Conservation (phyloP, 202 grass and related monocot genomes). For the Brachypodium distachyon region DNA sequence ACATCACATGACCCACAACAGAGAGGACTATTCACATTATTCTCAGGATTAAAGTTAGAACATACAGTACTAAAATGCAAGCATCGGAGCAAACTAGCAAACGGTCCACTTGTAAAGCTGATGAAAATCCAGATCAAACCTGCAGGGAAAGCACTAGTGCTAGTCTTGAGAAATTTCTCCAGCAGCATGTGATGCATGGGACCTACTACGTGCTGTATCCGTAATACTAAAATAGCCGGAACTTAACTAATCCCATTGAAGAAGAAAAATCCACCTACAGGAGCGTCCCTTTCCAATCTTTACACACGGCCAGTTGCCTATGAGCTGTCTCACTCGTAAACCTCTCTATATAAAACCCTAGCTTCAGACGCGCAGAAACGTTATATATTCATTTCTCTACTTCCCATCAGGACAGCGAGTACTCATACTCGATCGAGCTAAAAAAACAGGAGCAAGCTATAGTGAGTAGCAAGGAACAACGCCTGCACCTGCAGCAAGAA, state of each 20-base stretch:
- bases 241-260: constrained; percentile 38
- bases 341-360: constrained; percentile 29
- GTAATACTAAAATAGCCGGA: constrained; percentile 25
- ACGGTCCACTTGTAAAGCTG: constrained; percentile 14
- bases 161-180: constrained; percentile 18
- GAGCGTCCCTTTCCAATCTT: constrained; percentile 20
- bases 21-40: too few species aligned
- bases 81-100: not conserved
- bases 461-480: not conserved
- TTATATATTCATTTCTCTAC: constrained; percentile 22
- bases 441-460: not conserved
- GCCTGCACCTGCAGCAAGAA: not conserved
- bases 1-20: not conserved
- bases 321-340: constrained; percentile 62
- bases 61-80: not conserved
- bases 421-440: not conserved
- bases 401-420: not conserved
- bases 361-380: constrained; percentile 7
- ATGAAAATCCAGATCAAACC: constrained; percentile 28
- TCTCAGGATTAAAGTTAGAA: too few species aligned
- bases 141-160: constrained; percentile 7
- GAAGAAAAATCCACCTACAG: constrained; percentile 17
- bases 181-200: constrained; percentile 35
- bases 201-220: not conserved
- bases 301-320: constrained; percentile 30